Conservation (phyloP, 2,329 filamentous ascomycete species). For the Coniochaeta hoffmannii region DNA sequence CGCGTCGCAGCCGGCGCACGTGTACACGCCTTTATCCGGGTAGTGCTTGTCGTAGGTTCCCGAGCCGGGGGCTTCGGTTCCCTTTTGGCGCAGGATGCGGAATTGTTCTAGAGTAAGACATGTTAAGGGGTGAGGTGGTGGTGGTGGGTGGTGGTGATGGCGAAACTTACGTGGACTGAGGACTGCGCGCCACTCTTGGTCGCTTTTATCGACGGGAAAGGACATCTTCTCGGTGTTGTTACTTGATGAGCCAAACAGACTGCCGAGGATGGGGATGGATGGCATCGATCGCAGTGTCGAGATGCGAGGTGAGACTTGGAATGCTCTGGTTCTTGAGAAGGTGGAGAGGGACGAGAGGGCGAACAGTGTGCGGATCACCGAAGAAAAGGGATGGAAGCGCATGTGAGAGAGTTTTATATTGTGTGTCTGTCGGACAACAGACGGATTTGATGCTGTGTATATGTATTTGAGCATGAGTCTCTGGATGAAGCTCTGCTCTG, state of each 20-base stretch:
- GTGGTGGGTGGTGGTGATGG: neutral
- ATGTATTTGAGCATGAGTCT: neutral
- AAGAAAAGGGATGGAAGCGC: conserved; percentile 42
- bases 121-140: too few relatives aligned
- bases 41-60: conserved; percentile 86
- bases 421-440: neutral
- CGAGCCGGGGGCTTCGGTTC: conserved; percentile 74
- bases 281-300: conserved; percentile 55
- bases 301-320: conserved; percentile 15
- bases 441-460: neutral
- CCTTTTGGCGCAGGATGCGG: conserved; percentile 83
- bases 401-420: neutral
- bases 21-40: conserved; percentile 70
- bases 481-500: neutral
- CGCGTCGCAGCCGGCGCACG: conserved; percentile 76
- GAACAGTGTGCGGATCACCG: conserved; percentile 36
- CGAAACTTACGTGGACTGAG: conserved; percentile 49
- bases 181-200: conserved; percentile 85
- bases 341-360: conserved; percentile 40
- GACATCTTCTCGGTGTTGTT: conserved; percentile 44
- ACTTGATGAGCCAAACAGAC: conserved; percentile 58
- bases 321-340: conserved; percentile 17
- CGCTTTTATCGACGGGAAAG: conserved; percentile 72
- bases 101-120: conserved; percentile 70
- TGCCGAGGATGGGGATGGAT: conserved; percentile 68